phyloP scores from a whole-genome alignment of 1,284 basidiomycete genomes.

The Cryptococcus wingfieldii region DNA sequence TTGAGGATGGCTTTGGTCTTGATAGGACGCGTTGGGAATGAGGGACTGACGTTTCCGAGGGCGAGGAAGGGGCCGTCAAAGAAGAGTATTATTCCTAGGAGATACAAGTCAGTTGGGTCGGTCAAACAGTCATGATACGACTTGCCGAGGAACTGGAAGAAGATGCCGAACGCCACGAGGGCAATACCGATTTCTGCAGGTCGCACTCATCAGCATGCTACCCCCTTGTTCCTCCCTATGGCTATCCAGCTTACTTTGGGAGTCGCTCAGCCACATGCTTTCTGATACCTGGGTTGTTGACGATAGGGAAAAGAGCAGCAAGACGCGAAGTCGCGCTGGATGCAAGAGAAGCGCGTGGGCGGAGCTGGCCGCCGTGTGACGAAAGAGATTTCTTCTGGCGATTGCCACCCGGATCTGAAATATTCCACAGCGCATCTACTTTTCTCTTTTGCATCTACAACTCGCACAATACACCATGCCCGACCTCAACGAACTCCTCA shows the following conservation, averaged over 20 bases:
- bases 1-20: neutral
- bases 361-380: too few relatives aligned
- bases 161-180: slow-evolving; percentile 90
- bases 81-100: slow-evolving; percentile 75
- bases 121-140: neutral
- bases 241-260: slow-evolving; percentile 55
- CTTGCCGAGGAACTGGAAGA: slow-evolving; percentile 86
- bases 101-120: neutral
- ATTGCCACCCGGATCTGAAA: too few relatives aligned
- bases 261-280: slow-evolving; percentile 65
- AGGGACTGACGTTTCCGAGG: slow-evolving; percentile 77
- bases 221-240: neutral
- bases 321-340: too few relatives aligned
- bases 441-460: neutral
- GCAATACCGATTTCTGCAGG: slow-evolving; percentile 85
- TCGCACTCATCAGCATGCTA: neutral
- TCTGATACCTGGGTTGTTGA: neutral
- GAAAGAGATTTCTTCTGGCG: too few relatives aligned
- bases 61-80: slow-evolving; percentile 97
- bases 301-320: too few relatives aligned
- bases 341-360: too few relatives aligned
- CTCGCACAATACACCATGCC: slow-evolving; percentile 24
- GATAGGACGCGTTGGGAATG: neutral
- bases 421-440: neutral
- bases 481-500: slow-evolving; percentile 33